Base-by-base conservation (phyloP, 805 yeast species). In the Wickerhamiella parazyma region DNA sequence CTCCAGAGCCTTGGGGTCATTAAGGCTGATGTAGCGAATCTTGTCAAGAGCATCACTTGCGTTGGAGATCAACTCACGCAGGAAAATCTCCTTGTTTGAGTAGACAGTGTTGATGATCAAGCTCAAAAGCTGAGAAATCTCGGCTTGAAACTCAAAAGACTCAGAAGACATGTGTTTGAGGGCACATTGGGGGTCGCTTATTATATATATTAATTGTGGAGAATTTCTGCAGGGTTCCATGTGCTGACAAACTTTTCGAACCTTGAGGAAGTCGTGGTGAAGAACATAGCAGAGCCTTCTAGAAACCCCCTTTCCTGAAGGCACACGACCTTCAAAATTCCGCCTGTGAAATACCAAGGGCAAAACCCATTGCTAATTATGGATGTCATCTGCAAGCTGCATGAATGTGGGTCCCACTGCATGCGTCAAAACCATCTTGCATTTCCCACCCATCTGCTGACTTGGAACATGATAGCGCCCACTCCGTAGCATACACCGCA, bases 71-170 rank as follows among this genome's bases (percentile, higher is more conserved):
- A 91, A 76, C 69, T 91, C 99, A 82, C 99, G 89, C 63, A 91
- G 73, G 80, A 91, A 91, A 60, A 91, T 91, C 70, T 91, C 99
- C 75, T 91, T 91, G 80, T 91, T 91, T 44, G 98, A 91, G 72
- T 91, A 91, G 61, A 91, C 99, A 46, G 99, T 91, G 85, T 91
- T 91, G 73, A 91, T 91, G 86, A 91, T 85, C 76, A 91, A 79
- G 69, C 96, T 85, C 97, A 91, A 81, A 78, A 91, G 76, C 94
- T 91, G 98, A 80, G 97, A 85, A 70, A 91, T 91, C 86, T 91
- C 99, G 77, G 99, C 99, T 70, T 93, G 95, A 71, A 91, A 91
- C 75, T 89, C 97, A 52, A 55, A 62, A 38, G 64, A 59, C 49
- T 62, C 46, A 41, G 62, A 54, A 37, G 55, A 51, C 61, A 57